Evolutionary conservation across 768 basidiomycete species (phyloP), one percentile per base, ranked within the genome.

Genomic region (Neoboletus magnificus): DNA sequence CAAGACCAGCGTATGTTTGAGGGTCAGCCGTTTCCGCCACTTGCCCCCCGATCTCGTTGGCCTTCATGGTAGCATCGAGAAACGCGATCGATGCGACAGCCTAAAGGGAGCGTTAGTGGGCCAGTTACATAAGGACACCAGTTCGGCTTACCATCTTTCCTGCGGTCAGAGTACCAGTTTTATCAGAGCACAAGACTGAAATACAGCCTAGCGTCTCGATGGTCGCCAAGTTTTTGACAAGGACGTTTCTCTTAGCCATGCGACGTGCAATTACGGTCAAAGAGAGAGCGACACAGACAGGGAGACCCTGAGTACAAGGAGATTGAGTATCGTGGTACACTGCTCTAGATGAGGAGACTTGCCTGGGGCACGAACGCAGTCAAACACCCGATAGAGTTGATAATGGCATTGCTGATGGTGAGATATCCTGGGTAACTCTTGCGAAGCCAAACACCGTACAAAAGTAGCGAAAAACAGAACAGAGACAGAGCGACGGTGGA

Each of bases 141-240:
- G 52, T 16, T 6, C 3, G 18, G 39, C 66, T 59, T 48, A 70
- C 74, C 82, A 83, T 83, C 58, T 72, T 72, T 25, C 77, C 78
- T 43, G 77, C 66, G 1, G 79, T 82, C 33, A 82, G 65, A 12
- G 78, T 81, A n/a, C 80, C 79, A 1, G 77, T 78, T 55, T 83
- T 84, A 68, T 84, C 83, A 6, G 79, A 78, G 62, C 80, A 80
- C 22, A 84, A 54, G 35, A 81, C 76, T 18, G 77, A 76, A 57
- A 83, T 79, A 20, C 73, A 71, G 0, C 82, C 82, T 3, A 83
- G 72, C 0, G 80, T 79, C 58, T 83, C 82, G 48, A 83, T 78
- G 1, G 78, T 82, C 36, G 78, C 76, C 55, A 83, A 69, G 46
- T 76, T 77, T 60, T 82, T 81, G 55, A 80, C 79, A 4, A 79